Percentiles rank a stretch among this genome's conserved stretches.
Evolutionary conservation across 2,329 filamentous ascomycete genomes (phyloP).

Genomic region (Pleomassaria siparia): DNA sequence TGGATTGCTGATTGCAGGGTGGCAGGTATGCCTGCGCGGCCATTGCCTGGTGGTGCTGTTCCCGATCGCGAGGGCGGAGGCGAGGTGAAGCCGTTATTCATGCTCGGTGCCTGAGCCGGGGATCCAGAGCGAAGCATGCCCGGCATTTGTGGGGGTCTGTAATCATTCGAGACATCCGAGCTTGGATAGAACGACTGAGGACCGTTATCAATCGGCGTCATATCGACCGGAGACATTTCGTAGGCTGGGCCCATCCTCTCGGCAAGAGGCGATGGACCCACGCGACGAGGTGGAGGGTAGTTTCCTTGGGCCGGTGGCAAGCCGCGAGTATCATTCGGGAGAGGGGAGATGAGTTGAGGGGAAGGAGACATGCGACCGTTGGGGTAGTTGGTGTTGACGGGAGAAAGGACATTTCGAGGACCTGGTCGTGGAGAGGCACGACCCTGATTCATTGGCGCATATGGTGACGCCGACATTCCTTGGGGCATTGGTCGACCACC

Average conservation of each 20-base stretch:
- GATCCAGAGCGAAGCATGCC: constrained; percentile 30
- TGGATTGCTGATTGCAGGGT: constrained; percentile 40
- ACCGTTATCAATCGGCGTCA: constrained; percentile 19
- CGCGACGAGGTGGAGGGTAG: constrained; percentile 9
- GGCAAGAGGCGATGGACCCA: constrained; percentile 12
- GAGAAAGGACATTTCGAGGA: constrained; percentile 29
- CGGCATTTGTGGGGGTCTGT: constrained; percentile 27
- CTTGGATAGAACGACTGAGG: constrained; percentile 21
- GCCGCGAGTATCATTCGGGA: constrained; percentile 18
- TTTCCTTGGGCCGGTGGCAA: constrained; percentile 15
- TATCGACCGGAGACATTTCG: constrained; percentile 40
- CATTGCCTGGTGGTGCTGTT: constrained; percentile 31
- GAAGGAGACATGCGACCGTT: constrained; percentile 26
- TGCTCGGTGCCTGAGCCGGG: constrained; percentile 21
- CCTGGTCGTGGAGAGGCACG: constrained; percentile 29
- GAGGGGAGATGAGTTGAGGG: constrained; percentile 24
- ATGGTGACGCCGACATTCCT: constrained; percentile 25
- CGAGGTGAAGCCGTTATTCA: constrained; percentile 10
- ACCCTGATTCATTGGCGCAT: constrained; percentile 34
- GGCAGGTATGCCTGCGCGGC: constrained; percentile 34
- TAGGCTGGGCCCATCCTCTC: constrained; percentile 28
- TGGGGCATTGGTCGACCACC: constrained; percentile 17
- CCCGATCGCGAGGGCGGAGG: constrained; percentile 25
- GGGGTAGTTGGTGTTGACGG: constrained; percentile 31
- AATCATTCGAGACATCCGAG: constrained; percentile 22